Evolutionary conservation across 257 asterid genomes (phyloP), one percentile per base, ranked within the genome.

Genomic region (Przewalskia tangutica): DNA sequence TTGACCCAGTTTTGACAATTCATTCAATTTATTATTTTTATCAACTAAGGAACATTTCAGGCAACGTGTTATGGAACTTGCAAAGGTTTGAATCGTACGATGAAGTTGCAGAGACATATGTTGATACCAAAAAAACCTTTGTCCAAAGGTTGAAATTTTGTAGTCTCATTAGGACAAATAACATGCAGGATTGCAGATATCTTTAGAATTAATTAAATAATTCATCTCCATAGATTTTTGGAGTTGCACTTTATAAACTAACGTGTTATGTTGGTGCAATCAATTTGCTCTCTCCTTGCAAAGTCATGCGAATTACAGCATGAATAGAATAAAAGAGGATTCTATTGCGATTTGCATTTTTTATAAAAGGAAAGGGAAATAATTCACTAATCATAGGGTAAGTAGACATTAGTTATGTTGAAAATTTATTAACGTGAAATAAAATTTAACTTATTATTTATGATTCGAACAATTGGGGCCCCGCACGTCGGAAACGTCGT

Each of bases 1-100:
- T 20, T 62, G 87, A 5, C 94, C 90, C 6, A 79, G 79, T 77
- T 88, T 89, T 2, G 85, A 81, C 23, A 89, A 20, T 20, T 73
- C 85, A 7, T 79, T 63, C 56, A 95, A 59, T 63, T 55, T 48
- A 60, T 81, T 81, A 60, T 94, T 94, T 16, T 83, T 82, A 34
- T 85, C 85, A 42, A 87, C 4, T 12, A 91, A 44, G 51, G 83
- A 79, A 58, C 81, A 54, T 50, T 83, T 79, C 8, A 50, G 82
- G 65, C 54, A 54, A 3, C 78, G 77, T 2, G 27, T 7, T 17
- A 77, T 68, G 2, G 59, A 71, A 79, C 48, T 78, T 34, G 82
- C 59, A 59, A 83, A 48, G 67, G 67, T 27, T 55, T 27, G 48
- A 8, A 81, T 23, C 65, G 77, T 75, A 38, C 79, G 44, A 51